These are phyloP conservation scores for Malbranchea cinnamomea DNA, from an alignment of 2,329 filamentous ascomycete species.

Conservation along the genomic window DNA sequence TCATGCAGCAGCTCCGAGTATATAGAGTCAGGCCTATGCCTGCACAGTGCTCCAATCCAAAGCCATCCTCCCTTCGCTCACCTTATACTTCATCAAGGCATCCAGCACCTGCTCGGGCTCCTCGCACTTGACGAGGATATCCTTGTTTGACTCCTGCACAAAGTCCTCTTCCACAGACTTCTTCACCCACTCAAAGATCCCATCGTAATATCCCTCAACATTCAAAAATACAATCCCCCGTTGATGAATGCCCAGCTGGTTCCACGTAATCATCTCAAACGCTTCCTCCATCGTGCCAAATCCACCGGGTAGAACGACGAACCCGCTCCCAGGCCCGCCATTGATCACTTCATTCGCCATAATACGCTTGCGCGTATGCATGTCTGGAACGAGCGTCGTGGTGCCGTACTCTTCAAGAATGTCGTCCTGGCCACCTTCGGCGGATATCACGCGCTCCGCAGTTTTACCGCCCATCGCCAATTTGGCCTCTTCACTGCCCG, in stretches of 20 bases:
- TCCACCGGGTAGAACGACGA: conserved; percentile 75
- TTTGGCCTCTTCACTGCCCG: neutral
- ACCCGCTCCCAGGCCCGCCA: conserved; percentile 70
- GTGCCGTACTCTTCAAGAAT: conserved; percentile 48
- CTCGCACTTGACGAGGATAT: conserved; percentile 65
- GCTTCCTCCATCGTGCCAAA: conserved; percentile 95
- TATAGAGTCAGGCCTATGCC: too few species aligned
- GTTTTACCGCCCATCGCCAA: conserved; percentile 18
- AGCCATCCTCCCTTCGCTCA: conserved; percentile 60
- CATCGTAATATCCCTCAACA: conserved; percentile 83
- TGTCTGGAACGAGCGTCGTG: conserved; percentile 81
- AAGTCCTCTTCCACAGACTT: conserved; percentile 65
- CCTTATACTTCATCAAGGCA: conserved; percentile 57
- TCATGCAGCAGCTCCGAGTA: too few species aligned
- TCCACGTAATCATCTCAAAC: conserved; percentile 89
- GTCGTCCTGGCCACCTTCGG: conserved; percentile 11
- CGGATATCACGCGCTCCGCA: conserved; percentile 42
- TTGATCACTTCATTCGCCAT: conserved; percentile 81
- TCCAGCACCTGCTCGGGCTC: conserved; percentile 57
- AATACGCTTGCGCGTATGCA: conserved; percentile 89
- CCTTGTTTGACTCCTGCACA: conserved; percentile 52
- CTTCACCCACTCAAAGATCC: conserved; percentile 66
- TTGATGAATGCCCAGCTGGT: conserved; percentile 84
- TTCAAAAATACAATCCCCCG: conserved; percentile 70
- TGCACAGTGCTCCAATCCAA: conserved; percentile 60